These are phyloP conservation scores for Salix exigua DNA, from an alignment of 345 rosid species.

Conservation along the genomic window DNA sequence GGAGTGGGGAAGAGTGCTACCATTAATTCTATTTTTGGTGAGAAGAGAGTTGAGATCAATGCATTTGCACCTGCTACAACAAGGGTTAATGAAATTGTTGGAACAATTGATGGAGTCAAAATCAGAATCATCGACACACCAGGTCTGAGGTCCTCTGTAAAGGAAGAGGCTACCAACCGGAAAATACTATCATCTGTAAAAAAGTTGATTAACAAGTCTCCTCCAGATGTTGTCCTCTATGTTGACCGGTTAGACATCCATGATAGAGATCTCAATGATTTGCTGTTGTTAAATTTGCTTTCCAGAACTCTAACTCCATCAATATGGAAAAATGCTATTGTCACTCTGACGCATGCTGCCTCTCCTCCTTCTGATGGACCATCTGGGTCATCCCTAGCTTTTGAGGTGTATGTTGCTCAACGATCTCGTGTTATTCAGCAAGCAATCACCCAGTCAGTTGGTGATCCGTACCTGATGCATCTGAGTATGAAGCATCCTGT, in stretches of 20 bases:
- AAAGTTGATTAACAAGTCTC: slow-evolving; percentile 55
- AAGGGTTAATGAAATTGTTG: slow-evolving; percentile 62
- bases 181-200: slow-evolving; percentile 63
- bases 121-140: slow-evolving; percentile 74
- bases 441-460: slow-evolving; percentile 86
- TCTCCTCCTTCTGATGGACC: slow-evolving; percentile 99
- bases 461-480: slow-evolving; percentile 85
- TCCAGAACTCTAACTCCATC: slow-evolving; percentile 66
- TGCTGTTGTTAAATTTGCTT: slow-evolving; percentile 68
- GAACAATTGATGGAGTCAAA: slow-evolving; percentile 64
- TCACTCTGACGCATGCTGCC: slow-evolving; percentile 88
- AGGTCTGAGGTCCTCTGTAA: slow-evolving; percentile 72
- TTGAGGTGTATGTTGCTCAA: slow-evolving; percentile 85
- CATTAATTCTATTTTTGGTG: slow-evolving; percentile 79
- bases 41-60: slow-evolving; percentile 56
- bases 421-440: slow-evolving; percentile 93
- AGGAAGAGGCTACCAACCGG: slow-evolving; percentile 67
- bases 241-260: slow-evolving; percentile 85
- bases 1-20: slow-evolving; percentile 98
- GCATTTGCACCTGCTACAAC: slow-evolving; percentile 78
- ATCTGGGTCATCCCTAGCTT: slow-evolving; percentile 76
- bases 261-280: slow-evolving; percentile 78
- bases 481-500: slow-evolving; percentile 91
- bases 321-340: slow-evolving; percentile 83
- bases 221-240: slow-evolving; percentile 84